Conservation (phyloP, 2,329 filamentous ascomycete genomes). For the Pyricularia sp. region DNA sequence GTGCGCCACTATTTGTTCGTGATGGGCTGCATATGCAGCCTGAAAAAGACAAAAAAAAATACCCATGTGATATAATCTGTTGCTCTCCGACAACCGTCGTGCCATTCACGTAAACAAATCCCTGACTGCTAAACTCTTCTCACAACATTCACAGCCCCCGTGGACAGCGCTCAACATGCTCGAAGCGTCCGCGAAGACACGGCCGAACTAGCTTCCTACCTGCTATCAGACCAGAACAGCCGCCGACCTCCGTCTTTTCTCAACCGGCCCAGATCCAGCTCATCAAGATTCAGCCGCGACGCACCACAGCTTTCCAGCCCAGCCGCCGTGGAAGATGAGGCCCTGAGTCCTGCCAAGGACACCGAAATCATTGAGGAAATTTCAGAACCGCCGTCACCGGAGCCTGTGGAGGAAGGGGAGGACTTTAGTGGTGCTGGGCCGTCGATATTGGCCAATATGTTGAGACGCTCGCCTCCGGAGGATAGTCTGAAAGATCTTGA, state of each 20-base stretch:
- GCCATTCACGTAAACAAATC: not conserved
- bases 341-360: slow-evolving; percentile 11
- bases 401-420: slow-evolving; percentile 8
- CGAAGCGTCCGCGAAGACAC: slow-evolving; percentile 75
- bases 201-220: slow-evolving; percentile 72
- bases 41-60: not conserved
- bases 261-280: slow-evolving; percentile 21
- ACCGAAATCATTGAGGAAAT: slow-evolving; percentile 45
- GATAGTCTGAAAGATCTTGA: not conserved
- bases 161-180: slow-evolving; percentile 62
- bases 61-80: not conserved
- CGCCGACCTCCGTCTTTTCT: slow-evolving; percentile 33
- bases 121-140: not conserved
- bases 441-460: slow-evolving; percentile 35
- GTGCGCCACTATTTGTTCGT: slow-evolving; percentile 10
- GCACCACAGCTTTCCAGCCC: slow-evolving; percentile 13
- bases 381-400: slow-evolving; percentile 41
- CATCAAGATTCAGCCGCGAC: slow-evolving; percentile 16
- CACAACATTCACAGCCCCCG: slow-evolving; percentile 24
- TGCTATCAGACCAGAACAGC: slow-evolving; percentile 51
- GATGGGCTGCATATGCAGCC: not conserved
- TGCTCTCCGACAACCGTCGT: not conserved
- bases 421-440: slow-evolving; percentile 18
- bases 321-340: slow-evolving; percentile 13
- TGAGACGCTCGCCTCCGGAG: slow-evolving; percentile 33